Evolutionary conservation across 2,329 filamentous ascomycete genomes (phyloP).

Genomic region (Fusarium vanettenii): DNA sequence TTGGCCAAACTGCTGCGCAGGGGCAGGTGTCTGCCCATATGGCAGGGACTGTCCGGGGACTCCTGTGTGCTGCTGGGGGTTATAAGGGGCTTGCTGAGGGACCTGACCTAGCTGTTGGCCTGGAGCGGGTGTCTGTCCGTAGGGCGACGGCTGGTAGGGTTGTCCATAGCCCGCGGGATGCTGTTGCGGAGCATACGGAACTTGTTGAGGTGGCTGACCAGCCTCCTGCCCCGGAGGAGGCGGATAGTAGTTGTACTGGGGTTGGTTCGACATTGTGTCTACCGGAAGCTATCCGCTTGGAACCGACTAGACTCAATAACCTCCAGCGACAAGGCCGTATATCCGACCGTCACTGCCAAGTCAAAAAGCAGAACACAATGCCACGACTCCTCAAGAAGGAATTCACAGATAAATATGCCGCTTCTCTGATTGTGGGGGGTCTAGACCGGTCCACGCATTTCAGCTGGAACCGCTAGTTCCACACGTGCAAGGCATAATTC

Average conservation of each 20-base stretch:
- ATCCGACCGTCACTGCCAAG: background rate
- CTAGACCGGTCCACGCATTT: slow-evolving; percentile 34
- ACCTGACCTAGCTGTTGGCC: background rate
- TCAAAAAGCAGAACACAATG: background rate
- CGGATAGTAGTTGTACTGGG: slow-evolving; percentile 11
- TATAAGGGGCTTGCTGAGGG: background rate
- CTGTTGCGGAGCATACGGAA: slow-evolving; percentile 6
- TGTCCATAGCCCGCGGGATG: background rate
- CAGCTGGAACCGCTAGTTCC: slow-evolving; percentile 31
- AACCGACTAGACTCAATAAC: background rate
- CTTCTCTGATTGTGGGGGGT: background rate
- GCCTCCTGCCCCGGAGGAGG: background rate
- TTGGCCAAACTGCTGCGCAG: background rate
- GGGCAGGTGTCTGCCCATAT: background rate
- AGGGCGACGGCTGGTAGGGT: background rate
- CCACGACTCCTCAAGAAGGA: background rate
- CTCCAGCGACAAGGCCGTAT: background rate
- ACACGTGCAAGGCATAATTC: slow-evolving; percentile 26
- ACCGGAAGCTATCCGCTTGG: background rate
- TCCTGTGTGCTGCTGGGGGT: background rate
- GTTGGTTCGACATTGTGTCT: slow-evolving; percentile 10
- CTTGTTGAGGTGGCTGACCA: background rate
- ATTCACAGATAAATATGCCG: slow-evolving; percentile 8
- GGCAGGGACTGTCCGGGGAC: background rate
- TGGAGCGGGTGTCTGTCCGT: slow-evolving; percentile 21